These are phyloP conservation scores for Phytophthora uliginosa DNA, from an alignment of 352 stramenopile genomes.

Conservation along the genomic window DNA sequence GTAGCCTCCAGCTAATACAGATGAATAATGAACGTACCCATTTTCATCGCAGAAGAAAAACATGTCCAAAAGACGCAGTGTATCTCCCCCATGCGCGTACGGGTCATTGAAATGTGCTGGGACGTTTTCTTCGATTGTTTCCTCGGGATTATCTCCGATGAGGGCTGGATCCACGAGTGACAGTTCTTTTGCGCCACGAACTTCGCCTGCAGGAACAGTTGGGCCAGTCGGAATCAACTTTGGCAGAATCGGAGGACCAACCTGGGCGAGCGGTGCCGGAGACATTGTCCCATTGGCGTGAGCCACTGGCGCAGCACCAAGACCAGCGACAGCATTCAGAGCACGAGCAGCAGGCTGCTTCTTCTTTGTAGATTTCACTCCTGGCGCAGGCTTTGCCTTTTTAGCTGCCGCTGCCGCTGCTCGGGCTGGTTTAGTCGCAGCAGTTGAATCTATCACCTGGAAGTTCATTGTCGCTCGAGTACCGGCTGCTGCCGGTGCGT, in stretches of 20 bases:
- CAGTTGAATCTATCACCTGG: conserved; percentile 50
- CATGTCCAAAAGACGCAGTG: conserved; percentile 81
- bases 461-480: conserved; percentile 51
- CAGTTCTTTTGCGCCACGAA: conserved; percentile 71
- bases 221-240: conserved; percentile 72
- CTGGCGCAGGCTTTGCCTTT: conserved; percentile 26
- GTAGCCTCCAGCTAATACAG: not conserved
- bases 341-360: conserved; percentile 15
- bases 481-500: conserved; percentile 5
- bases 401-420: conserved; percentile 23
- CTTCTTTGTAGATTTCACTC: conserved; percentile 35
- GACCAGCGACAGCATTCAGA: conserved; percentile 5
- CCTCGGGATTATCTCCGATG: conserved; percentile 41
- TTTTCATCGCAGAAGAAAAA: conserved; percentile 91
- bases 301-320: conserved; percentile 4
- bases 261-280: not conserved
- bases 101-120: conserved; percentile 74
- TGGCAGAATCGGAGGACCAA: conserved; percentile 45
- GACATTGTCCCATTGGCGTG: conserved; percentile 14
- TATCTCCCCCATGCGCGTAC: conserved; percentile 70
- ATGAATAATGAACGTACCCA: conserved; percentile 57
- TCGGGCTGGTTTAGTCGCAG: conserved; percentile 43
- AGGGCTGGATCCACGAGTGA: conserved; percentile 49
- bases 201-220: conserved; percentile 65
- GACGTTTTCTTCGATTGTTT: conserved; percentile 74